Base-by-base conservation (phyloP, 352 stramenopile genomes). In the Pythium vanterpoolii region DNA sequence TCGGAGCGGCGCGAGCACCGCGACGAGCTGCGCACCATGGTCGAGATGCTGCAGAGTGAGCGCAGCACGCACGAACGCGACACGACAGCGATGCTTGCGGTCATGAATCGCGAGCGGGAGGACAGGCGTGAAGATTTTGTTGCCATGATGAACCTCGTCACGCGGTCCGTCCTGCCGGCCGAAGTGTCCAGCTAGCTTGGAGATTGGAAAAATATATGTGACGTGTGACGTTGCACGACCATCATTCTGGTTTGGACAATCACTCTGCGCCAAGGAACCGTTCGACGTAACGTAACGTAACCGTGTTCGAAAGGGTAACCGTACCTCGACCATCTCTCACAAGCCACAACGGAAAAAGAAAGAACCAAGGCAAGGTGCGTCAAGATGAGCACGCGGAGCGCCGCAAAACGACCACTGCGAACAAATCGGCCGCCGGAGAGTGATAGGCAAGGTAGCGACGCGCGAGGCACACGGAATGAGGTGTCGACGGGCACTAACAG, bases 11-110 rank as follows among this genome's bases (percentile, higher is more conserved):
- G 26, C 10, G 56, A 57, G 9, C 56, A 57, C 30, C 56, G 56
- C 19, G 47, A 39, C 7, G 56, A 64, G 28, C 39, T 64, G 13
- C 57, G 57, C 14, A 26, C 19, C 0, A 42, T 57, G 33, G 28
- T 64, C n/a, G 56, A 50, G 47, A 33, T 64, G 56, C 36, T 64
- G 26, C 46, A 56, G n/a, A 50, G 23, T 16, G 57, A 64, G 39
- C 57, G 57, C 8, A 30, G 28, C 0, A 19, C 42, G 5, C 49
- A 56, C 39, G 50, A 36, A 14, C 38, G 48, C 39, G 48, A 64
- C 18, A 56, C 46, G 1, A 7, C 13, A 21, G 24, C 38, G 16
- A 34, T 64, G 48, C 30, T 64, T 8, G 39, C 33, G 10, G 50
- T 58, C 10, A 23, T 64, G 7, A 31, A 58, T 26, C 48, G 42